Evolutionary conservation across 116 monocot genomes (phyloP), one percentile per base, ranked within the genome.

Genomic region (Iris pallida): DNA sequence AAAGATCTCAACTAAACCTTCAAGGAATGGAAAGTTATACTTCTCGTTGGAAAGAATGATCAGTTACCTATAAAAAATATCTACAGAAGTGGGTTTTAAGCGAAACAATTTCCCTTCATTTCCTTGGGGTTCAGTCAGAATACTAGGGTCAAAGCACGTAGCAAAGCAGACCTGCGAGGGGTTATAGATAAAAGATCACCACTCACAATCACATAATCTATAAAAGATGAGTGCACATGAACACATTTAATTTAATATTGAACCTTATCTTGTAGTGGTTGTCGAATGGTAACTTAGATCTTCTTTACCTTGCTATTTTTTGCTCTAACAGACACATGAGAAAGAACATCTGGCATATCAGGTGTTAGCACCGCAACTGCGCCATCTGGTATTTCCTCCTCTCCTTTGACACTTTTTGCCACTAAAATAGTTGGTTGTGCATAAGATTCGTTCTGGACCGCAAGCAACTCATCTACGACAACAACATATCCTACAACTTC

Each of bases 301-400:
- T 30, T 30, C 65, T 12, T 51, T 76, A 93, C 98, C 87, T 93
- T 98, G 85, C 98, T 68, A 73, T 98, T 98, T 82, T 93, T 93
- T 73, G 98, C 93, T 75, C 93, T 77, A 20, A 98, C 98, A 61
- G 90, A 93, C 4, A 98, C 98, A 79, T 98, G 98, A 66, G 98
- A 98, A 20, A 98, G 80, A 68, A 98, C 93, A 88, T 98, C 98
- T 20, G 98, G 98, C 98, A 93, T 93, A 76, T 98, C 93, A 76
- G 98, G 88, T 43, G 98, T 98, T 65, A 98, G 68, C 30, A 98
- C 93, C 56, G 93, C 98, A 72, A 98, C 93, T 13, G 86, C 72
- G 43, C 98, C 98, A 78, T 93, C 90, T 57, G 98, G 98, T 81
- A 98, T 90, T 84, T 98, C 98, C 57, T 98, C 98, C 74, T 98